phyloP scores from a whole-genome alignment of 2,329 filamentous ascomycete species.

The Xylariaceae sp. region DNA sequence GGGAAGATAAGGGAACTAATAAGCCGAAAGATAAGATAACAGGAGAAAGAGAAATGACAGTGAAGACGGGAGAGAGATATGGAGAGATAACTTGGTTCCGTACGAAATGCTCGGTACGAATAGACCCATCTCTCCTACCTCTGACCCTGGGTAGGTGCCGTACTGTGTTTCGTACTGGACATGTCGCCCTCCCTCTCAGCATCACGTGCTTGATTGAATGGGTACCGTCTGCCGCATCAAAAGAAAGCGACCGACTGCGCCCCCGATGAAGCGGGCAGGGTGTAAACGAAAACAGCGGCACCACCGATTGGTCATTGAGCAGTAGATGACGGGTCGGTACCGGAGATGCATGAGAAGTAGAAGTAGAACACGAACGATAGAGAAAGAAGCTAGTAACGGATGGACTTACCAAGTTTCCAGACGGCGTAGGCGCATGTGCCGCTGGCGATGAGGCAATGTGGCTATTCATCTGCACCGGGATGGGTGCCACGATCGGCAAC shows the following conservation, averaged over 20 bases:
- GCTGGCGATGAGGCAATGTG: conserved; percentile 29
- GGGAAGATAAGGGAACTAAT: conserved; percentile 1
- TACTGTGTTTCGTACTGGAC: too few species aligned
- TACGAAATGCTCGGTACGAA: too few species aligned
- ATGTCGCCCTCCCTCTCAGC: too few species aligned
- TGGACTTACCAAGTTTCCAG: conserved; percentile 31
- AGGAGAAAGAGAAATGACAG: neutral
- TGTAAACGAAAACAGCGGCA: neutral
- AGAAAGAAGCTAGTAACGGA: conserved; percentile 1
- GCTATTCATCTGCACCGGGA: conserved; percentile 12
- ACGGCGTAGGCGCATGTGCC: conserved; percentile 29
- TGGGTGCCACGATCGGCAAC: conserved; percentile 13
- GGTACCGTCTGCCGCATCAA: neutral
- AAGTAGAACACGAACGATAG: neutral
- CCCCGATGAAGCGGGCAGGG: neutral
- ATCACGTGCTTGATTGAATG: neutral
- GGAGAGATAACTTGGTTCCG: too few species aligned
- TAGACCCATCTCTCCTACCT: too few species aligned
- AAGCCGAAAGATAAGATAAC: conserved; percentile 3
- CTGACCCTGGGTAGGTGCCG: too few species aligned
- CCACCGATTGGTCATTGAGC: neutral
- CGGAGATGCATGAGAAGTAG: neutral
- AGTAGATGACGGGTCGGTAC: neutral
- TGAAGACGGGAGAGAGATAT: neutral
- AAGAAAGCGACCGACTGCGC: neutral